Base-by-base conservation (phyloP, 352 stramenopile species). In the Phytophthora pistaciae region DNA sequence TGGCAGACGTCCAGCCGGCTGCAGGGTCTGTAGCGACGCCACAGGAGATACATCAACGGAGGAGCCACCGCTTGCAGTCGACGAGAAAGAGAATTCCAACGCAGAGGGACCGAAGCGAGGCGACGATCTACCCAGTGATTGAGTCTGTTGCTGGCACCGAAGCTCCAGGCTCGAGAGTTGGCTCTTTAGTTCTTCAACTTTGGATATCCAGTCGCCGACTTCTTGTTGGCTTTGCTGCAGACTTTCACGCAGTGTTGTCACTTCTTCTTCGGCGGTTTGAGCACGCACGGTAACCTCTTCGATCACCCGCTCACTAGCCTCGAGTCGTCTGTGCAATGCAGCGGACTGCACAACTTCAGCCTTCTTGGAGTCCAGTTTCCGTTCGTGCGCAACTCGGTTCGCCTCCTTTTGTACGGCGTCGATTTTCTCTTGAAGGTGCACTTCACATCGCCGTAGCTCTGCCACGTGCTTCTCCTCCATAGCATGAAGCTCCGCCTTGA, bases 1-100 rank as follows among this genome's bases (percentile, higher is more conserved):
- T n/a, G 87, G 88, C 59, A 95, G 66, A 1, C 88, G 85, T 18
- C 78, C 70, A 5, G 79, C 76, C 7, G 87, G 82, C 25, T 88
- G 82, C 14, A 94, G 54, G 3, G 82, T 72, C 25, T 79, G 75
- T 54, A 89, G 69, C 18, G 46, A 56, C 10, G 40, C 64, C 13
- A 76, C 40, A 44, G 66, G 65, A 21, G 70, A 78, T 21, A 59
- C 72, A 58, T 69, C 67, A 9, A 60, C 33, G 13, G 69, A 68
- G 2, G 72, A 77, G 8, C 56, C 56, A 38, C 54, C 60, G 59
- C 68, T 79, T 40, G 64, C 50, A 1, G 75, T 71, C 8, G 72
- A 83, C 33, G 54, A 49, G 56, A 78, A 78, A 10, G 72, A 80
- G n/a, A 69, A 77, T 48, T 78, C 65, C 44, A 78, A 60, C n/a